These are phyloP conservation scores for Hortiboletus flavorubellus DNA, from an alignment of 768 basidiomycete genomes.

Conservation along the genomic window DNA sequence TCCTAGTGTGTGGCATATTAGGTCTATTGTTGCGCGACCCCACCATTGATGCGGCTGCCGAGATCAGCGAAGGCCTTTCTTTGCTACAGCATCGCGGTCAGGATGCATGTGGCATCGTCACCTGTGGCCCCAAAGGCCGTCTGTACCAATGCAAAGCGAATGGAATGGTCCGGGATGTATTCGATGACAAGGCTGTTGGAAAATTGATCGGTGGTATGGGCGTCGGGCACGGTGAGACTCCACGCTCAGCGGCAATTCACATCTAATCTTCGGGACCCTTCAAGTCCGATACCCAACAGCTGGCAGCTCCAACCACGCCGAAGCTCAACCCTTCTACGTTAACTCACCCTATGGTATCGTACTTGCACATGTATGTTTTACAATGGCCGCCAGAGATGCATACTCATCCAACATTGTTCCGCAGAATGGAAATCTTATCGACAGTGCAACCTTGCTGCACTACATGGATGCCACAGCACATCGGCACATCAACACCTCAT, in stretches of 20 bases:
- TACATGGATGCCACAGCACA: constrained; percentile 97
- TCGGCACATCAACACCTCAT: constrained; percentile 97
- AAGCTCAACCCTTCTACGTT: constrained; percentile 99
- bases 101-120: constrained; percentile 97
- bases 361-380: constrained; percentile 81
- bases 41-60: constrained; percentile 68
- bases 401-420: constrained; percentile 2
- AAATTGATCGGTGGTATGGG: constrained; percentile 93
- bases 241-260: background rate
- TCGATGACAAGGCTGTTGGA: constrained; percentile 74
- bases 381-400: background rate
- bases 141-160: constrained; percentile 99
- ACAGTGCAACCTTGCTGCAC: constrained; percentile 80
- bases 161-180: constrained; percentile 98
- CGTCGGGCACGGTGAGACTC: constrained; percentile 82
- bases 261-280: constrained; percentile 9
- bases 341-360: constrained; percentile 99
- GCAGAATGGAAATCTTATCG: constrained; percentile 98
- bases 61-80: constrained; percentile 94
- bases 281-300: constrained; percentile 97
- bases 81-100: constrained; percentile 96
- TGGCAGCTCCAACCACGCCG: constrained; percentile 93
- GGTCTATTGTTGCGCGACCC: constrained; percentile 84
- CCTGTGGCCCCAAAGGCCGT: constrained; percentile 91
- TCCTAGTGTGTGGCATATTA: constrained; percentile 85